These are phyloP conservation scores for Penicillium crystallinum DNA, from an alignment of 495 filamentous ascomycete species.

Conservation along the genomic window DNA sequence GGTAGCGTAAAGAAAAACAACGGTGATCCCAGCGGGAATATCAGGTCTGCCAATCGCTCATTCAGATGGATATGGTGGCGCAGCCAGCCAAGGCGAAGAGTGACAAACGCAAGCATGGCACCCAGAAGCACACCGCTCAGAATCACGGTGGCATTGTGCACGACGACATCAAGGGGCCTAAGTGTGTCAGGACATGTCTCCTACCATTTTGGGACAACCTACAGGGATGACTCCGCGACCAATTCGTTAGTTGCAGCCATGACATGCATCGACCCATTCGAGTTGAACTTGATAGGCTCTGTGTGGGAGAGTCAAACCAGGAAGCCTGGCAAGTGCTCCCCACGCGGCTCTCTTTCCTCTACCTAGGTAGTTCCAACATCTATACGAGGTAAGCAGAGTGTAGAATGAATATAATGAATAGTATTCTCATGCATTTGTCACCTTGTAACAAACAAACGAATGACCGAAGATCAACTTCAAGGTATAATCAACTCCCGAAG, in stretches of 20 bases:
- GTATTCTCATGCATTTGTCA: background rate
- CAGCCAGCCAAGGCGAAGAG: background rate
- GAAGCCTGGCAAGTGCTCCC: background rate
- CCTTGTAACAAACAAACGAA: background rate
- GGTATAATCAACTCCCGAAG: slow-evolving; percentile 1
- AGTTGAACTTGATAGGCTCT: background rate
- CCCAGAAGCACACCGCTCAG: slow-evolving; percentile 3
- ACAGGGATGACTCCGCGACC: background rate
- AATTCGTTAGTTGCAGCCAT: background rate
- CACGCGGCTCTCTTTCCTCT: background rate
- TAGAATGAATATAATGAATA: background rate
- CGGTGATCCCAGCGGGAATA: background rate
- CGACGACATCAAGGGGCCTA: background rate
- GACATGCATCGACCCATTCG: slow-evolving; percentile 2
- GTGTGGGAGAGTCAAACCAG: background rate
- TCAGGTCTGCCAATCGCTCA: background rate
- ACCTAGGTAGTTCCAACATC: background rate
- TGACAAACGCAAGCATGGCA: background rate
- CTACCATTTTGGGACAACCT: background rate
- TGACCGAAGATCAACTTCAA: background rate
- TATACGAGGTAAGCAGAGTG: background rate
- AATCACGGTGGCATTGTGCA: slow-evolving; percentile 1
- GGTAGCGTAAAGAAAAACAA: background rate
- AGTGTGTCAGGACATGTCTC: background rate
- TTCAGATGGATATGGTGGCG: background rate